Conservation (phyloP, 2,329 filamentous ascomycete species). For the Colletotrichum somersetense region DNA sequence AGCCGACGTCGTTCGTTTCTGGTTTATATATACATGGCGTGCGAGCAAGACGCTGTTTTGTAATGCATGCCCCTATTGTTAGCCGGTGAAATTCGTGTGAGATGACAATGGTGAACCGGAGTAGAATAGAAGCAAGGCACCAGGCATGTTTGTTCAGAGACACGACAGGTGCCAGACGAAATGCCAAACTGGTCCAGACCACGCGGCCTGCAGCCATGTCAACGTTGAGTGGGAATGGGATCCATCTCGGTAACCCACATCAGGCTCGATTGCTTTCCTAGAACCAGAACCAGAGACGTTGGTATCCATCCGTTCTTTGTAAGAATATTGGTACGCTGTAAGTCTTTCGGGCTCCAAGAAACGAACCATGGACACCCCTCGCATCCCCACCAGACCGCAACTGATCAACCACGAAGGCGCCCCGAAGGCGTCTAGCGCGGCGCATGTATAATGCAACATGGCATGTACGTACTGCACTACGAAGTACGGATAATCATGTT, state of each 20-base stretch:
- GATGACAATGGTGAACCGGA: neutral
- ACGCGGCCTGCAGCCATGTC: neutral
- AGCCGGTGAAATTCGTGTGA: neutral
- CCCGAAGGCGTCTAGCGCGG: constrained; percentile 27
- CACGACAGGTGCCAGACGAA: neutral
- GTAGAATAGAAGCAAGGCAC: neutral
- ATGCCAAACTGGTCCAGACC: neutral
- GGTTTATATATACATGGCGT: too few relatives aligned
- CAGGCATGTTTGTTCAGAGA: too few relatives aligned
- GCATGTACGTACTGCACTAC: neutral
- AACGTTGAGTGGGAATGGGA: neutral
- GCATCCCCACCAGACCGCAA: constrained; percentile 31
- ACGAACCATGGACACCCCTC: neutral
- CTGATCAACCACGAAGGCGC: constrained; percentile 24
- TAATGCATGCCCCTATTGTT: neutral
- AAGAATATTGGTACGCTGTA: neutral
- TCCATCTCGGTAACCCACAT: neutral
- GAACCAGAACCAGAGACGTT: neutral
- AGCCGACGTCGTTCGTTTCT: neutral
- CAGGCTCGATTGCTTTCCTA: neutral
- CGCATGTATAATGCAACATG: neutral
- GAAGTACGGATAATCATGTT: too few relatives aligned
- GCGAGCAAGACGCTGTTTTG: neutral
- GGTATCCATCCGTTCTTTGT: neutral
- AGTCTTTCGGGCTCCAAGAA: neutral